Evolutionary conservation across 2,329 filamentous ascomycete species (phyloP).

Genomic region (Clathrospora elynae): DNA sequence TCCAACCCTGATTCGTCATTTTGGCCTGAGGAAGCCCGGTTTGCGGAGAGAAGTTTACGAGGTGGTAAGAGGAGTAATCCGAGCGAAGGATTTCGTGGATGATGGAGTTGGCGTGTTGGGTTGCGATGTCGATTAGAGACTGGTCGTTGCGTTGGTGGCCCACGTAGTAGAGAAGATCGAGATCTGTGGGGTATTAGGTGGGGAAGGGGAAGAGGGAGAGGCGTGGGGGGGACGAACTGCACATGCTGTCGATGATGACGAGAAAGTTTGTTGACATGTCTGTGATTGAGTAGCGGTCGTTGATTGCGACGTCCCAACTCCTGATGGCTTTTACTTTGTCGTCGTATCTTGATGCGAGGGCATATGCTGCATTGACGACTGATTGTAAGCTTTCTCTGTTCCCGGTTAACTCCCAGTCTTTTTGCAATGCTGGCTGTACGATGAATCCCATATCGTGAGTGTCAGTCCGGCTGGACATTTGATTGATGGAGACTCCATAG

Average conservation of each 20-base stretch:
- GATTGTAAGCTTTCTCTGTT: slow-evolving; percentile 48
- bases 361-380: slow-evolving; percentile 53
- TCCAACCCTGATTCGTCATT: slow-evolving; percentile 57
- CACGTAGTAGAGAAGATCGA: slow-evolving; percentile 49
- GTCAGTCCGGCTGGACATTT: slow-evolving; percentile 51
- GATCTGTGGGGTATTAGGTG: slow-evolving; percentile 27
- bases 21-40: slow-evolving; percentile 53
- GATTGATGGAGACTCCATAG: slow-evolving; percentile 40
- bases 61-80: slow-evolving; percentile 50
- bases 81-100: slow-evolving; percentile 43
- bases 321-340: slow-evolving; percentile 52
- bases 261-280: slow-evolving; percentile 47
- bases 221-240: slow-evolving; percentile 31
- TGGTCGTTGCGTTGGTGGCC: slow-evolving; percentile 38
- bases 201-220: not conserved
- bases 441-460: slow-evolving; percentile 64
- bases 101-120: slow-evolving; percentile 47
- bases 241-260: slow-evolving; percentile 54
- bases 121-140: slow-evolving; percentile 45
- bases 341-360: slow-evolving; percentile 53
- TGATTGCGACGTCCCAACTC: slow-evolving; percentile 55
- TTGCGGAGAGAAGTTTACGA: slow-evolving; percentile 54
- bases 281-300: slow-evolving; percentile 45
- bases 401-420: slow-evolving; percentile 56
- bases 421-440: slow-evolving; percentile 54